phyloP scores from a whole-genome alignment of 306 rosid species.

The Vigna trinervia region DNA sequence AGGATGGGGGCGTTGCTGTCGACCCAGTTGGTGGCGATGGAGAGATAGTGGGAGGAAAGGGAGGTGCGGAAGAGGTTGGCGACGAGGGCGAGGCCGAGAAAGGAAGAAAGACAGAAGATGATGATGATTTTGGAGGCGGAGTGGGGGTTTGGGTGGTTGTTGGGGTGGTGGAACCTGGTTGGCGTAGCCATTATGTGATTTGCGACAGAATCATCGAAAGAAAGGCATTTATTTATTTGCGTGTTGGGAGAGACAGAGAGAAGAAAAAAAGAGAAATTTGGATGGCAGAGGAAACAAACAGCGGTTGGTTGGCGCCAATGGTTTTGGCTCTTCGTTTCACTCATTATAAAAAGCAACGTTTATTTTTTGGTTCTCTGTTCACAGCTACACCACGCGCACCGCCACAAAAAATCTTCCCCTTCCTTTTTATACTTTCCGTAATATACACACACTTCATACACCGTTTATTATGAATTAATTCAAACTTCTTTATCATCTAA shows the following conservation, averaged over 20 bases:
- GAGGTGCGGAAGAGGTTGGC: conserved; percentile 68
- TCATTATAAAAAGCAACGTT: neutral
- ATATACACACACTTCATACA: too few species aligned
- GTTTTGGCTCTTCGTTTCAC: neutral
- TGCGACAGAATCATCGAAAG: neutral
- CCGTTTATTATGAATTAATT: too few species aligned
- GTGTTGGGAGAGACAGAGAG: neutral
- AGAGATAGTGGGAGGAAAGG: conserved; percentile 44
- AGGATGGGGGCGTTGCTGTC: conserved; percentile 39
- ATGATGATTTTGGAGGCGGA: conserved; percentile 46
- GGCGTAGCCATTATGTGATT: conserved; percentile 43
- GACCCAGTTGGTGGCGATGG: conserved; percentile 61
- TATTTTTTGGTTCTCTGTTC: neutral
- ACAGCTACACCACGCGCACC: neutral
- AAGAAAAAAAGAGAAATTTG: neutral
- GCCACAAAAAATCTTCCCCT: neutral
- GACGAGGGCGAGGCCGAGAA: conserved; percentile 58
- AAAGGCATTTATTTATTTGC: neutral
- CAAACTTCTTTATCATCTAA: too few species aligned
- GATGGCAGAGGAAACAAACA: neutral
- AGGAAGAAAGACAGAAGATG: conserved; percentile 46
- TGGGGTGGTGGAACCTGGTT: conserved; percentile 19
- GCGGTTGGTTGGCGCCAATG: neutral
- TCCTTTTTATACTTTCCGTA: neutral
- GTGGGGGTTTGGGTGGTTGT: neutral